Percentiles rank a stretch among this genome's conserved stretches.
Conservation (phyloP, 2,329 filamentous ascomycete species). For the Tolypocladium endophyticum region DNA sequence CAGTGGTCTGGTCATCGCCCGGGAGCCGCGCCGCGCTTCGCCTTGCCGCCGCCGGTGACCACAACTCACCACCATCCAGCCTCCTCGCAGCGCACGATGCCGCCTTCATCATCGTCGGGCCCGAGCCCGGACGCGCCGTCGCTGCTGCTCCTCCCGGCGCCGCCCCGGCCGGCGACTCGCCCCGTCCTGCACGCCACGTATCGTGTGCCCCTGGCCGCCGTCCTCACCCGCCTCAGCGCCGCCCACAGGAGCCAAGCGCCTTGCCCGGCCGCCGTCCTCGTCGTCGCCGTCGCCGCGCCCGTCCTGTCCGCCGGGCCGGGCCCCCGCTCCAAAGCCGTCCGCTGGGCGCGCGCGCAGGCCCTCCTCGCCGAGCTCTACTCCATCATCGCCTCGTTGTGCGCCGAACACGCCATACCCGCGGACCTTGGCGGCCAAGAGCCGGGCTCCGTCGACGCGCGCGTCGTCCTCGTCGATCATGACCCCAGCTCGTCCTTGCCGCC, state of each 20-base stretch:
- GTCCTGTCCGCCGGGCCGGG: constrained; percentile 40
- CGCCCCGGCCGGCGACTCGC: constrained; percentile 44
- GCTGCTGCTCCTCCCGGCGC: constrained; percentile 53
- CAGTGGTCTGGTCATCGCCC: neutral
- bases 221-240: constrained; percentile 36
- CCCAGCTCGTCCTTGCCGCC: constrained; percentile 20
- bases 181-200: constrained; percentile 48
- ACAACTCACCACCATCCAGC: too few relatives aligned
- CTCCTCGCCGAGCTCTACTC: constrained; percentile 70
- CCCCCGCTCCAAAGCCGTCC: constrained; percentile 28
- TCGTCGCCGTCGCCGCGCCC: constrained; percentile 51
- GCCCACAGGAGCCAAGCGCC: constrained; percentile 16
- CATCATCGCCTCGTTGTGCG: constrained; percentile 62
- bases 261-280: constrained; percentile 25
- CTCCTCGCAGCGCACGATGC: neutral
- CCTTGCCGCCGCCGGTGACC: too few relatives aligned
- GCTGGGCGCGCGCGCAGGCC: constrained; percentile 61
- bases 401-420: constrained; percentile 47
- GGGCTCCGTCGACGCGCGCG: constrained; percentile 63
- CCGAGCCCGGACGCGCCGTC: constrained; percentile 16
- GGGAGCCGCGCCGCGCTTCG: neutral
- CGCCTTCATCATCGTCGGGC: neutral
- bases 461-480: constrained; percentile 61
- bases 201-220: constrained; percentile 42
- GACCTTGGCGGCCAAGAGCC: constrained; percentile 44